Evolutionary conservation across 495 filamentous ascomycete genomes (phyloP).

Genomic region (Aspergillus biplanus): DNA sequence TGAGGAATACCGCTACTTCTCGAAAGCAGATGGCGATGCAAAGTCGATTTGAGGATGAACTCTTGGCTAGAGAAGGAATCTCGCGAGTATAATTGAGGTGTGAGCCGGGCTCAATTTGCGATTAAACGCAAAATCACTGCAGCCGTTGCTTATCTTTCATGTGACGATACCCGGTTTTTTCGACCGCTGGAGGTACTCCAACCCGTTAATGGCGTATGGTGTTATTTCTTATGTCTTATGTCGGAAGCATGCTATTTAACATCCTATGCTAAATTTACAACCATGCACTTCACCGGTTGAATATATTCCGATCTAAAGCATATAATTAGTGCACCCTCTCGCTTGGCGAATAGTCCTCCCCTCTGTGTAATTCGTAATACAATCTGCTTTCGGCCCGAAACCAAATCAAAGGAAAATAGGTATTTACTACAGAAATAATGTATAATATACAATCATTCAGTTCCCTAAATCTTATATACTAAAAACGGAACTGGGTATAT

Average conservation of each 20-base stretch:
- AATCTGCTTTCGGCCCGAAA: no score
- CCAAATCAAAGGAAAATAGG: slow-evolving; percentile 4
- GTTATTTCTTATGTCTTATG: no score
- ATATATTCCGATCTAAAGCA: no score
- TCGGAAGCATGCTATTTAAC: no score
- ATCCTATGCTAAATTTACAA: no score
- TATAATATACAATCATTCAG: slow-evolving; percentile 4
- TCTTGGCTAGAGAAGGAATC: slow-evolving; percentile 19
- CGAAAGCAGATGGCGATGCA: slow-evolving; percentile 32
- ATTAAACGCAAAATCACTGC: background rate
- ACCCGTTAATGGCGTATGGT: no score
- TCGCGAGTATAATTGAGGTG: slow-evolving; percentile 6
- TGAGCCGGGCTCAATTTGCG: background rate
- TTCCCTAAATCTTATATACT: slow-evolving; percentile 10
- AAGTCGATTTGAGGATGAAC: slow-evolving; percentile 36
- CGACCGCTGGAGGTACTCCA: no score
- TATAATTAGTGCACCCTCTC: no score
- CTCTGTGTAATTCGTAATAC: background rate
- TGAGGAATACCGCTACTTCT: slow-evolving; percentile 33
- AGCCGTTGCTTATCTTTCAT: background rate
- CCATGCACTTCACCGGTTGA: no score
- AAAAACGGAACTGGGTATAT: slow-evolving; percentile 1
- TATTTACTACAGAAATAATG: slow-evolving; percentile 20
- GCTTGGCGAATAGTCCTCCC: no score
- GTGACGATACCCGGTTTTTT: no score